These are phyloP conservation scores for Phytophthora palmivora DNA, from an alignment of 352 stramenopile species.

Conservation along the genomic window DNA sequence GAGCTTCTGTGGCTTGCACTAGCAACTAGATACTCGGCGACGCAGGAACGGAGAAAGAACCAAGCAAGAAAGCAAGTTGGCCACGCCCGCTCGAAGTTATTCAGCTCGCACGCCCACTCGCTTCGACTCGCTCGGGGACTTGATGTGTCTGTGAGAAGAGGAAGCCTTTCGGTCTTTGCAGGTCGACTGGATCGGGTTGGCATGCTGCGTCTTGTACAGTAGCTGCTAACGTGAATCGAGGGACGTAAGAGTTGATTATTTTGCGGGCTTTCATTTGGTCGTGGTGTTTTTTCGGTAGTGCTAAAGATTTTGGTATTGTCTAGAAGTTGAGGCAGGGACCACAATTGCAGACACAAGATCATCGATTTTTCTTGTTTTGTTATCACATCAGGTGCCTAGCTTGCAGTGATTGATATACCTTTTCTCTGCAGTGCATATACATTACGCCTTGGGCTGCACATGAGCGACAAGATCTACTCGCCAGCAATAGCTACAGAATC, in stretches of 20 bases:
- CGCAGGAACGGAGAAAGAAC: constrained; percentile 34
- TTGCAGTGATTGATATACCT: constrained; percentile 25
- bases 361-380: constrained; percentile 24
- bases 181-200: constrained; percentile 37
- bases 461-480: constrained; percentile 11
- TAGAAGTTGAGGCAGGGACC: neutral
- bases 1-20: too few species aligned
- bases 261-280: constrained; percentile 52
- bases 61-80: constrained; percentile 45
- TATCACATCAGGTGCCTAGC: constrained; percentile 30
- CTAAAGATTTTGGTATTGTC: neutral
- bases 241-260: constrained; percentile 77
- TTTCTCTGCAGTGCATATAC: constrained; percentile 41
- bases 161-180: constrained; percentile 20
- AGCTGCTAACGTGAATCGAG: constrained; percentile 63
- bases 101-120: constrained; percentile 32
- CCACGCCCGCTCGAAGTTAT: constrained; percentile 33
- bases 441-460: constrained; percentile 27
- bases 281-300: constrained; percentile 8
- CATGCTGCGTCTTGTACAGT: constrained; percentile 33
- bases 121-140: constrained; percentile 33
- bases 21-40: constrained; percentile 43
- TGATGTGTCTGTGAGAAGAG: constrained; percentile 40
- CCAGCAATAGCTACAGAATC: constrained; percentile 7
- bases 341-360: neutral